Conservation (phyloP, 176 grass and related monocot species). For the Sorghum bicolor region DNA sequence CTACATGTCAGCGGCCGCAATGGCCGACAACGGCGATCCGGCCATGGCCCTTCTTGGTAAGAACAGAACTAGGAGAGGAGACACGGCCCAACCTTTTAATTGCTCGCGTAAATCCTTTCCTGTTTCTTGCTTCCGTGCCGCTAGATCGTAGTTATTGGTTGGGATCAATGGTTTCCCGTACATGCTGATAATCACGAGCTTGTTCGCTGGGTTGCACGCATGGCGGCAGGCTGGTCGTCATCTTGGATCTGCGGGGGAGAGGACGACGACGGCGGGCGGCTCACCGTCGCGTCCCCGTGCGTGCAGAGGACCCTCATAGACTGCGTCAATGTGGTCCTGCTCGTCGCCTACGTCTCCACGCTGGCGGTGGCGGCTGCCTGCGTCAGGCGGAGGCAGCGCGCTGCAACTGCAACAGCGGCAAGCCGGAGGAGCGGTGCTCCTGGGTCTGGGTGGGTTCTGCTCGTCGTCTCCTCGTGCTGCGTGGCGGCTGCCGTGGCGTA, state of each 20-base stretch:
- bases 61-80: neutral
- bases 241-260: conserved; percentile 28
- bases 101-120: neutral
- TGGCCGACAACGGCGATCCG: neutral
- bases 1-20: neutral
- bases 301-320: conserved; percentile 45
- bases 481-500: conserved; percentile 5
- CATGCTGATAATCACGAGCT: neutral
- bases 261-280: neutral
- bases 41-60: conserved; percentile 41
- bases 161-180: neutral
- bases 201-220: neutral
- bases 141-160: neutral
- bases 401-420: no score
- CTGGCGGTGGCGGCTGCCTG: conserved; percentile 23
- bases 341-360: conserved; percentile 21
- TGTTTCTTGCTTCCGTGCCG: neutral
- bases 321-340: conserved; percentile 26
- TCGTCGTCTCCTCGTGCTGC: conserved; percentile 31
- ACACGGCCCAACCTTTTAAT: neutral
- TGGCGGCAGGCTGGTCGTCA: conserved; percentile 40
- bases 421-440: neutral
- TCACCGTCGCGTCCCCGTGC: conserved; percentile 32
- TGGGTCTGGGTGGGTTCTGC: neutral
- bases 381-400: neutral